A percentile compares a stretch with the other conserved stretches of the same genome.
Conservation (phyloP, 2,329 filamentous ascomycete species). For the Alternaria novae-zelandiae region DNA sequence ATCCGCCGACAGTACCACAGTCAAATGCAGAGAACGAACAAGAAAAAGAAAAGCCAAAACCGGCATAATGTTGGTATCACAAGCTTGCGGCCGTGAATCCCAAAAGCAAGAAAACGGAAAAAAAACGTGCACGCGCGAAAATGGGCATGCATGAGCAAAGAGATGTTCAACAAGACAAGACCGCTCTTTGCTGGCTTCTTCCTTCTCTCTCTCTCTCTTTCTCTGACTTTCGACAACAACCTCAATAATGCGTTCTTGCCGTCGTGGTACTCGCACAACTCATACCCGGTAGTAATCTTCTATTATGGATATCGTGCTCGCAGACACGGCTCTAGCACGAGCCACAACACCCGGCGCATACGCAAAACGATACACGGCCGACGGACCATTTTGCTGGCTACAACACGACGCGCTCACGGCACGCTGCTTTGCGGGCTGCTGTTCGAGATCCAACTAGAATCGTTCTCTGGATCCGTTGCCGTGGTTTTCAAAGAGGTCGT, state of each 20-base stretch:
- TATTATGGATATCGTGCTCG: not conserved
- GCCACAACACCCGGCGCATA: not conserved
- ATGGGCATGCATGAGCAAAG: not conserved
- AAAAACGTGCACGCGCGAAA: not conserved
- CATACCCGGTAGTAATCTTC: not conserved
- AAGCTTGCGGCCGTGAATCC: not conserved
- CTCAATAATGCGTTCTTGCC: not conserved
- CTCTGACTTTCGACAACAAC: not conserved
- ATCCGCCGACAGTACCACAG: not conserved
- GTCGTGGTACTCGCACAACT: not conserved
- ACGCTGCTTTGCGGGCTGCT: slow-evolving; percentile 9
- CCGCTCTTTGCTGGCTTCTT: not conserved
- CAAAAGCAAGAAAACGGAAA: not conserved
- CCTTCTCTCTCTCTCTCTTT: not conserved
- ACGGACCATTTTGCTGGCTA: not conserved
- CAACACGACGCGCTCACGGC: slow-evolving; percentile 1
- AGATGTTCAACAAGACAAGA: not conserved
- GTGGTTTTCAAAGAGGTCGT: slow-evolving; percentile 86
- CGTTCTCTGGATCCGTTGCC: slow-evolving; percentile 45
- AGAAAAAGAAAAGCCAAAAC: not conserved
- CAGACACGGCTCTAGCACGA: not conserved
- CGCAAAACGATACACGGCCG: slow-evolving; percentile 1
- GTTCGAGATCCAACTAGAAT: slow-evolving; percentile 36
- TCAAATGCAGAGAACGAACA: not conserved
- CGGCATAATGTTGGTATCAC: not conserved